phyloP scores from a whole-genome alignment of 257 asterid species.

The Cruciata laevipes region DNA sequence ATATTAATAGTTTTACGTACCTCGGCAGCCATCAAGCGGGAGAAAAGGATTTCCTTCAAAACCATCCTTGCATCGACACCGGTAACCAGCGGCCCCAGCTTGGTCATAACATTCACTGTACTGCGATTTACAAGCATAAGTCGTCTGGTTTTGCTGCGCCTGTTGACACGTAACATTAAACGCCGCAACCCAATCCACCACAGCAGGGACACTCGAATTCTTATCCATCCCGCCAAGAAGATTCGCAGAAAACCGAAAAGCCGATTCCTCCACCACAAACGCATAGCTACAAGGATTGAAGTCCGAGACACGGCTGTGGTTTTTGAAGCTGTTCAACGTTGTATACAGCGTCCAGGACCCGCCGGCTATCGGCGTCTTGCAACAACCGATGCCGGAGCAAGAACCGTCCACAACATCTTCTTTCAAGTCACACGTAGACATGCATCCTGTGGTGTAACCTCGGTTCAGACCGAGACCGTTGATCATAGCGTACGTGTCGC shows the following conservation, averaged over 20 bases:
- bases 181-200: slow-evolving; percentile 1
- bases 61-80: slow-evolving; percentile 32
- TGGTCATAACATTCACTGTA: slow-evolving; percentile 2
- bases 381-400: slow-evolving; percentile 13
- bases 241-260: neutral
- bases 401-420: slow-evolving; percentile 10
- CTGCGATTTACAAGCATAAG: neutral
- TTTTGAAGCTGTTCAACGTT: neutral
- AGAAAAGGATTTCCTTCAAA: slow-evolving; percentile 11
- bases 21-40: slow-evolving; percentile 27
- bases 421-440: slow-evolving; percentile 9
- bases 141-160: neutral
- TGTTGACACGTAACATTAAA: neutral
- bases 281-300: slow-evolving; percentile 4
- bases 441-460: slow-evolving; percentile 23
- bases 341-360: neutral
- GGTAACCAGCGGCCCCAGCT: slow-evolving; percentile 25
- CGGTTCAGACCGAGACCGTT: neutral
- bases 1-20: slow-evolving; percentile 11
- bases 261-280: neutral
- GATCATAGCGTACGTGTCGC: slow-evolving; percentile 19
- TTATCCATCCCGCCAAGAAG: neutral
- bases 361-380: neutral
- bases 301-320: slow-evolving; percentile 1
- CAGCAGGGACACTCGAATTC: neutral